phyloP scores from a whole-genome alignment of 805 yeast genomes.

The Ogataea siamensis region DNA sequence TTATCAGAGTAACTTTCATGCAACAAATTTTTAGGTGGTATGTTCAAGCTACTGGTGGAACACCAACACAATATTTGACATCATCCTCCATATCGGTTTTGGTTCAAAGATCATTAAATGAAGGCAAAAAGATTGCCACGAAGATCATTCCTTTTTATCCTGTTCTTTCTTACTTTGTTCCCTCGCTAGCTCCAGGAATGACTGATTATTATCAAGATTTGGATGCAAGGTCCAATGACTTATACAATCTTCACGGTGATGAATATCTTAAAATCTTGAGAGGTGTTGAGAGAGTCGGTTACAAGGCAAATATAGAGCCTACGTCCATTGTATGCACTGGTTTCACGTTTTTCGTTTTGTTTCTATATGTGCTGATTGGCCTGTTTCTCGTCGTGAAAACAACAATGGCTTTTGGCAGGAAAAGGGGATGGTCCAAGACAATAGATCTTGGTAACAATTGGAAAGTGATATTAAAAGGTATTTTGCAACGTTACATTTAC shows the following conservation, averaged over 20 bases:
- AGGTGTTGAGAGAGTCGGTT: slow-evolving; percentile 86
- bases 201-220: slow-evolving; percentile 7
- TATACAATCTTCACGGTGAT: slow-evolving; percentile 50
- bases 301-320: slow-evolving; percentile 70
- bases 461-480: slow-evolving; percentile 66
- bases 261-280: slow-evolving; percentile 64
- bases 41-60: slow-evolving; percentile 85
- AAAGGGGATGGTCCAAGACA: slow-evolving; percentile 18
- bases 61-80: slow-evolving; percentile 66
- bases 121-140: slow-evolving; percentile 13
- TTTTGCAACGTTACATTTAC: slow-evolving; percentile 71
- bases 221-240: slow-evolving; percentile 19
- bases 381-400: slow-evolving; percentile 55
- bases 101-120: slow-evolving; percentile 62
- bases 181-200: slow-evolving; percentile 13
- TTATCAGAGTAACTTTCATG: slow-evolving; percentile 76
- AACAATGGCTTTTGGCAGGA: slow-evolving; percentile 40
- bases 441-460: slow-evolving; percentile 39
- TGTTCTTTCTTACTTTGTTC: slow-evolving; percentile 19
- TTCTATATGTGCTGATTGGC: slow-evolving; percentile 69
- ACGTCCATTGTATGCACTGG: slow-evolving; percentile 85
- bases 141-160: slow-evolving; percentile 21
- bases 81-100: slow-evolving; percentile 63
- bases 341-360: slow-evolving; percentile 76
- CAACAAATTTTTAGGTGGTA: slow-evolving; percentile 84